Base-by-base conservation (phyloP, 257 asterid species). In the Asclepias syriaca region DNA sequence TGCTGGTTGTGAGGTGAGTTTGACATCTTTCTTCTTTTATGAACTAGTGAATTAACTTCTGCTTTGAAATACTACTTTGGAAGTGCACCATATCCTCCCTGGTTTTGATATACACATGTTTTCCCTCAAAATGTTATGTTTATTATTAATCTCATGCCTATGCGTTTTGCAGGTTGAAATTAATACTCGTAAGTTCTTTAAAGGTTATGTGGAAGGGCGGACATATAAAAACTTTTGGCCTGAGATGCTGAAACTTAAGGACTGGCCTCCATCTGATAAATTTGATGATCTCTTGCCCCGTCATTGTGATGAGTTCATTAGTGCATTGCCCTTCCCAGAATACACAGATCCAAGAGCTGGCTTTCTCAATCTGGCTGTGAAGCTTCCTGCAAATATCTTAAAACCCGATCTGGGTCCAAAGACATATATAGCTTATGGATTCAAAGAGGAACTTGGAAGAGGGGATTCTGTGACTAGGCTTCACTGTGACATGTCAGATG, bases 391-490 rank as follows among this genome's bases (percentile, higher is more conserved):
- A 22, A 78, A 66, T 46, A 83, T 86, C 73, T 78, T 91, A 74
- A 91, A 88, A 73, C 98, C 98, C 22, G 98, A 94, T 75, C 72
- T 94, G 83, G 98, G 98, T 74, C 98, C 97, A 32, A 94, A 94
- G 82, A 94, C 98, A 24, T 94, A 94, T 79, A 89, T 94, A 27
- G 98, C 98, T 1, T 91, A 94, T 77, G 98, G 98, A 29, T 19
- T 77, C 19, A 51, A 14, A 0, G 81, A 87, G 71, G 98, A 94
- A 76, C 96, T 94, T 37, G 97, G 96, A 70, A 87, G 98, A 83
- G 98, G 98, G 21, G 98, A 94, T 82, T 94, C 98, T 8, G 97
- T 94, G 27, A 94, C 98, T 68, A 94, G 87, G 84, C 98, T 94
- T 58, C 98, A 94, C 74, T 87, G 90, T 53, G 98, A 94, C 69